Evolutionary conservation across 345 rosid genomes (phyloP).

Genomic region (Sisymbrium altissimum): DNA sequence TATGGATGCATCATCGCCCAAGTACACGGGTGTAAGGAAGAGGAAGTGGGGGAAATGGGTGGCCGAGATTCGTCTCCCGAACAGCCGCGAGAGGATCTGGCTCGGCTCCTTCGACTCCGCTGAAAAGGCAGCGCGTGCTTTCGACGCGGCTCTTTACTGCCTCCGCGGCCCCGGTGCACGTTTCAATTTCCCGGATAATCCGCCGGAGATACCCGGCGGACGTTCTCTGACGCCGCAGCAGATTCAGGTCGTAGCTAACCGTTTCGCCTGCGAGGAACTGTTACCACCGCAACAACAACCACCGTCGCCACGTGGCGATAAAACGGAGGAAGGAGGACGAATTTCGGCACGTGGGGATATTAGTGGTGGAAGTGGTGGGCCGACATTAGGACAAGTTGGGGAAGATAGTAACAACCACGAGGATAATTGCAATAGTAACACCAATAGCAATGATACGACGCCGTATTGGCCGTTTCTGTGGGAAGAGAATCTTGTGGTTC

Average conservation of each 20-base stretch:
- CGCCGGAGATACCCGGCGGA: constrained; percentile 48
- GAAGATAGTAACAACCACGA: neutral
- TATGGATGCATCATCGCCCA: constrained; percentile 35
- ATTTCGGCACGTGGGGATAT: constrained; percentile 26
- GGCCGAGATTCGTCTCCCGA: constrained; percentile 86
- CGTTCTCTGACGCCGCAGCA: constrained; percentile 43
- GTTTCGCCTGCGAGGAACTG: constrained; percentile 44
- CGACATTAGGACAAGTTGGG: constrained; percentile 30
- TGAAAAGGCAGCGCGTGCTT: constrained; percentile 90
- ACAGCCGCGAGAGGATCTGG: constrained; percentile 91
- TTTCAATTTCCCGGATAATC: constrained; percentile 64
- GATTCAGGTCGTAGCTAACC: constrained; percentile 56
- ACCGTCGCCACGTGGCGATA: constrained; percentile 16
- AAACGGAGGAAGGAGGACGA: neutral
- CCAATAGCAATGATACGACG: neutral
- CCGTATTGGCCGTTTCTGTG: constrained; percentile 22
- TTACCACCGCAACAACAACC: neutral
- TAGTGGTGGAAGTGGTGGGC: constrained; percentile 30
- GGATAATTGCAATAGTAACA: neutral
- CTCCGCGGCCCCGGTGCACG: constrained; percentile 60
- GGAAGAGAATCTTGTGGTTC: constrained; percentile 27
- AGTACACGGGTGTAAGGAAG: constrained; percentile 84
- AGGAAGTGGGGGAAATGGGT: constrained; percentile 98
- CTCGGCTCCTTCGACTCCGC: constrained; percentile 72
- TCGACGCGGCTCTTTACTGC: constrained; percentile 78